Conservation (phyloP, 495 filamentous ascomycete genomes). For the Astrothelium macrocarpum region DNA sequence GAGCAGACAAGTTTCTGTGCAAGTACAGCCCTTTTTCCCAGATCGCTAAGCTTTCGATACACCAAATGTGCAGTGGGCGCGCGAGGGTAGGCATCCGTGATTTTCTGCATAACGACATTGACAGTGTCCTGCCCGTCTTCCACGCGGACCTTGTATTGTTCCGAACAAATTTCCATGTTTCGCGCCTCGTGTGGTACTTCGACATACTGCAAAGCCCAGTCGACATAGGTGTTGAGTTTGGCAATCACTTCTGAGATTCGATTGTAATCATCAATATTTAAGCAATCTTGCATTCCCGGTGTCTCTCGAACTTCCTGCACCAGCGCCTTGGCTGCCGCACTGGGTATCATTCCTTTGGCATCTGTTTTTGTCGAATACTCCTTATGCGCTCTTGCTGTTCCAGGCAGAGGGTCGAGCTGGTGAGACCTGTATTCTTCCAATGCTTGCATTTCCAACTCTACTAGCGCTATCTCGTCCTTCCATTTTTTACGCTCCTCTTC, state of each 20-base stretch:
- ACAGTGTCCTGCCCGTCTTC: background rate
- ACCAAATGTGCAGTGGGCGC: background rate
- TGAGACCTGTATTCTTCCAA: conserved; percentile 4
- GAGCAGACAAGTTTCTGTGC: background rate
- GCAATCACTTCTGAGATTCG: background rate
- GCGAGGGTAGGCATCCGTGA: background rate
- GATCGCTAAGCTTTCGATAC: background rate
- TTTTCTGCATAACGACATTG: background rate
- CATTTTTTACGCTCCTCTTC: conserved; percentile 51
- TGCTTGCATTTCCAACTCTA: conserved; percentile 6
- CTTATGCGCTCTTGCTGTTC: conserved; percentile 7
- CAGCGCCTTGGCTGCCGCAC: background rate
- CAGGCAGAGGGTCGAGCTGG: conserved; percentile 13
- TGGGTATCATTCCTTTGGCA: background rate
- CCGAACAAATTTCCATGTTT: background rate
- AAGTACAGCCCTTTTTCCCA: background rate
- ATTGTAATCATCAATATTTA: background rate
- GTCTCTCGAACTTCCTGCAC: background rate
- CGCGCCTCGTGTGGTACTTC: background rate
- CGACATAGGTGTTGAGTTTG: background rate
- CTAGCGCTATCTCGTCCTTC: conserved; percentile 28
- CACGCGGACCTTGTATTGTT: background rate
- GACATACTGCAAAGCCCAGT: background rate
- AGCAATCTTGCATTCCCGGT: background rate
- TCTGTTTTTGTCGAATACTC: background rate